Evolutionary conservation across 352 stramenopile genomes (phyloP), one percentile per base, ranked within the genome.

Genomic region (Pythium monospermum): DNA sequence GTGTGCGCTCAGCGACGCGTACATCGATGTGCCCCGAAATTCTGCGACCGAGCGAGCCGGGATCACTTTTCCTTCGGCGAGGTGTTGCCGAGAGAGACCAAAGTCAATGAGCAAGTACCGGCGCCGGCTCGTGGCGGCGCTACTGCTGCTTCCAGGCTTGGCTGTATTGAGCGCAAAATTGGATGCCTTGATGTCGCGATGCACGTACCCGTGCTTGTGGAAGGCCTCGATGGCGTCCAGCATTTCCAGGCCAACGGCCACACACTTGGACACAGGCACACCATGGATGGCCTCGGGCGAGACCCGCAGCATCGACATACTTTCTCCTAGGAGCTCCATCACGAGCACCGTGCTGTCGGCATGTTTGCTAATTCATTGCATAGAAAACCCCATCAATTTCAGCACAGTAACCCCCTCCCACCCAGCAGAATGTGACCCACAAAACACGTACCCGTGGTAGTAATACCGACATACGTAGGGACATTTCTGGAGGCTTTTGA

Each of bases 21-120:
- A 96, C 80, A 92, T 91, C 12, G 82, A 93, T 4, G 83, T 96
- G 33, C 85, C 85, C 28, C 83, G 79, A 58, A 96, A 96, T 53
- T 92, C 79, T 15, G 80, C 83, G n/a, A 74, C 66, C 0, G 69
- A 26, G 1, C 85, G 78, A 0, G 81, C 63, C 16, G 75, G 65
- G 22, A 92, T 66, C 22, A 90, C 72, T 27, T 78, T 64, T 30
- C 87, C 71, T 31, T 91, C 73, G 25, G 64, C 59, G 40, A 89
- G 35, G 38, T 93, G 80, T 49, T 91, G 79, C 16, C 82, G 73
- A n/a, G 82, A 92, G 18, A 93, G 53, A 18, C 80, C 83, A 69
- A 95, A 93, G 52, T 93, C 80, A 40, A 94, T 92, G 36, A 94
- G 76, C 30, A 81, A 74, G 46, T 94, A 94, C 1, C 58, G 56